Conservation (phyloP, 805 yeast genomes). For the Hanseniaspora osmophila region DNA sequence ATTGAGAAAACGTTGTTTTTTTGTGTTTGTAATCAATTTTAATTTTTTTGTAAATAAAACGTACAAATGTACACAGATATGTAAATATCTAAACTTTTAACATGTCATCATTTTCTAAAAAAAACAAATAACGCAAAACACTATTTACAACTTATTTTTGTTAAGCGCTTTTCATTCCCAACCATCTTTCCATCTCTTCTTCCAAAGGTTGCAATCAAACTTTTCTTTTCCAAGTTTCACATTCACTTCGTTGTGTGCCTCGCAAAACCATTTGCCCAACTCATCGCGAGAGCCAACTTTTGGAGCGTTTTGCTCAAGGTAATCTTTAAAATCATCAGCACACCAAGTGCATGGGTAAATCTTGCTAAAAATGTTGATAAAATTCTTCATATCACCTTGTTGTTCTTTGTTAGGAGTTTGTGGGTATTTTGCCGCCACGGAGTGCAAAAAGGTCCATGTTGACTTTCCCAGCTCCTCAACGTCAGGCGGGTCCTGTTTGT, state of each 20-base stretch:
- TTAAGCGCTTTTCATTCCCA: conserved; percentile 40
- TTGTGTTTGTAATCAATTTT: too few species aligned
- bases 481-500: conserved; percentile 72
- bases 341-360: conserved; percentile 92
- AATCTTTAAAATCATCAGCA: conserved; percentile 66
- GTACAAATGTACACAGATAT: too few species aligned
- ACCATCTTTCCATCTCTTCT: conserved; percentile 87
- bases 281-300: conserved; percentile 54
- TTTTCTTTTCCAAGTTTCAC: conserved; percentile 68
- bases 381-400: conserved; percentile 58
- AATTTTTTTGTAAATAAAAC: too few species aligned
- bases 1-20: background rate
- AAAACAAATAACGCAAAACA: too few species aligned
- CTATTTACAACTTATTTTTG: background rate
- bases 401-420: conserved; percentile 43
- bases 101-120: too few species aligned
- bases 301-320: conserved; percentile 41
- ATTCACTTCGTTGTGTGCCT: conserved; percentile 92
- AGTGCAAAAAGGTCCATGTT: conserved; percentile 85
- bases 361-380: conserved; percentile 55
- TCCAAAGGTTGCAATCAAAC: conserved; percentile 85
- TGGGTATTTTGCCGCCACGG: conserved; percentile 84
- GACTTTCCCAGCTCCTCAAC: conserved; percentile 67
- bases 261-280: conserved; percentile 83
- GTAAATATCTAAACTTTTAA: too few species aligned